These are phyloP conservation scores for Russula emetica DNA, from an alignment of 768 basidiomycete species.

Conservation along the genomic window DNA sequence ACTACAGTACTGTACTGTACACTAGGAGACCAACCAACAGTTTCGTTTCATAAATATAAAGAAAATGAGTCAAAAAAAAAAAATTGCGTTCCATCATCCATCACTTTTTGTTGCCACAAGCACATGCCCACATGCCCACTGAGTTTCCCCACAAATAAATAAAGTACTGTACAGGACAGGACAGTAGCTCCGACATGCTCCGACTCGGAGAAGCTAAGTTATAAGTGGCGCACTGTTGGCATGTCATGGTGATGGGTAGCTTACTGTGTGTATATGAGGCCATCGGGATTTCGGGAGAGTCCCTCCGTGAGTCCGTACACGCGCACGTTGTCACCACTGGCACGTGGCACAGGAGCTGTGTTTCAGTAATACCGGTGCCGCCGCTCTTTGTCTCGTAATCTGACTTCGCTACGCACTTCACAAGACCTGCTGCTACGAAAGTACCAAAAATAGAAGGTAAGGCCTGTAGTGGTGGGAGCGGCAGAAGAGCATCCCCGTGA, in stretches of 20 bases:
- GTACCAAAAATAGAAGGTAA: background rate
- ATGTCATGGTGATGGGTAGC: background rate
- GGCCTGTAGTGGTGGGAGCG: background rate
- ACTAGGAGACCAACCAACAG: no score
- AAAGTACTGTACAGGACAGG: no score
- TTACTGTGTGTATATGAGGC: background rate
- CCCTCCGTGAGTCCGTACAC: background rate
- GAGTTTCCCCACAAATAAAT: no score
- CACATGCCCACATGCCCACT: no score
- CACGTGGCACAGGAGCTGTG: background rate
- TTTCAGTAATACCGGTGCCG: background rate
- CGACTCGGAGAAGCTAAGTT: no score
- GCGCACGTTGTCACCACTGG: background rate
- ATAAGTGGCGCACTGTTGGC: background rate
- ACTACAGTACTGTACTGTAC: no score
- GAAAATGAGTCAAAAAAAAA: no score
- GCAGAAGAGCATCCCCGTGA: background rate
- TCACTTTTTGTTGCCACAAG: no score
- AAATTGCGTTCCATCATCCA: no score
- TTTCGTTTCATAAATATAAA: no score
- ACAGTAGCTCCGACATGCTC: no score
- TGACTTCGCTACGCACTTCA: no score
- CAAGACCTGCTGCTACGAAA: background rate
- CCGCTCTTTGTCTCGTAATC: background rate
- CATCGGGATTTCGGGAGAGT: background rate